A percentile compares a stretch with the other conserved stretches of the same genome.
Evolutionary conservation across 768 basidiomycete species (phyloP).

Genomic region (Mycena vitilis): DNA sequence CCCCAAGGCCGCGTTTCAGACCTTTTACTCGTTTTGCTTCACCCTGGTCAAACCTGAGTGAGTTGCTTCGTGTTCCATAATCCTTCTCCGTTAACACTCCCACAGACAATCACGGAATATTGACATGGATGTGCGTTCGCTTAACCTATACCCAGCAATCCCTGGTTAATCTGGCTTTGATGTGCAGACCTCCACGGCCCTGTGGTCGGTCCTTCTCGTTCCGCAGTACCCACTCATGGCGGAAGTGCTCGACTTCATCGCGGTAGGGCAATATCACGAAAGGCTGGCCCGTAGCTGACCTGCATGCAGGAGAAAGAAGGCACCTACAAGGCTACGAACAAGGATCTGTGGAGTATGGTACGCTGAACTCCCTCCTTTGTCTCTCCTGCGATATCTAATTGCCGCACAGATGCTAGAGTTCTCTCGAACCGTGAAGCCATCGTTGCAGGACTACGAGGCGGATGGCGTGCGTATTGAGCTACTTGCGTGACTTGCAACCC

Average conservation of each 20-base stretch:
- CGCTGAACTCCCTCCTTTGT: conserved; percentile 33
- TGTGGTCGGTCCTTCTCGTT: conserved; percentile 82
- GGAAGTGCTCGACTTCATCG: conserved; percentile 76
- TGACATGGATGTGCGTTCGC: conserved; percentile 78
- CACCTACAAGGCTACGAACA: conserved; percentile 82
- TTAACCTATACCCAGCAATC: neutral
- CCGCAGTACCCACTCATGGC: conserved; percentile 73
- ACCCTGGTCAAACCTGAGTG: conserved; percentile 77
- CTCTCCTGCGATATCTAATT: conserved; percentile 1
- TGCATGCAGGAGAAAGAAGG: conserved; percentile 55
- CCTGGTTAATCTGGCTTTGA: conserved; percentile 1
- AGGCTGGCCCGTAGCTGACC: conserved; percentile 36
- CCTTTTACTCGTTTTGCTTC: conserved; percentile 81
- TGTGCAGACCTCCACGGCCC: conserved; percentile 70
- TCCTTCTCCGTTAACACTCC: neutral
- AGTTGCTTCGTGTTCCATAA: conserved; percentile 43
- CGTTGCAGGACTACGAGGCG: conserved; percentile 75
- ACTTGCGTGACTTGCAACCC: conserved; percentile 8
- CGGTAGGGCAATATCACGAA: conserved; percentile 51
- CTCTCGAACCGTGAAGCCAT: conserved; percentile 68
- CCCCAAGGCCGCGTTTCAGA: conserved; percentile 64
- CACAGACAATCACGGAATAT: conserved; percentile 77
- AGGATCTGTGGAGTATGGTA: conserved; percentile 90
- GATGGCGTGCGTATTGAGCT: conserved; percentile 70
- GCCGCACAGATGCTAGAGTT: conserved; percentile 78